A percentile compares a stretch with the other conserved stretches of the same genome.
Evolutionary conservation across 2,329 filamentous ascomycete species (phyloP).

Genomic region (Seiridium unicorne): DNA sequence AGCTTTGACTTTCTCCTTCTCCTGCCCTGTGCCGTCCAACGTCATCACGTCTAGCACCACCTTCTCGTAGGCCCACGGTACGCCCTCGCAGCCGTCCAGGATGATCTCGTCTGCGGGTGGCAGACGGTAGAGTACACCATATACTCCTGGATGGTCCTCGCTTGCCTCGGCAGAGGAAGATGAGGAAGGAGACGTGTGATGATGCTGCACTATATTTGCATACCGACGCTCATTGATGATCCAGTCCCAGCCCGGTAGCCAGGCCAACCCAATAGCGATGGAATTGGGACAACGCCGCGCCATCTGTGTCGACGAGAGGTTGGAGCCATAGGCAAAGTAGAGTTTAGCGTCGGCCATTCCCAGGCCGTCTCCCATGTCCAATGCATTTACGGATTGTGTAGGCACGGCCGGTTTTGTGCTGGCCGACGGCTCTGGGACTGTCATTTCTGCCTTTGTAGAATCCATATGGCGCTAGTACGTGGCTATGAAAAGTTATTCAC

Average conservation of each 20-base stretch:
- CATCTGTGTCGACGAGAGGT: slow-evolving; percentile 69
- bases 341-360: slow-evolving; percentile 20
- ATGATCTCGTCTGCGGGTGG: slow-evolving; percentile 44
- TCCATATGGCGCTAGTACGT: too few relatives aligned
- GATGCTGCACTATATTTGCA: slow-evolving; percentile 58
- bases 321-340: slow-evolving; percentile 73
- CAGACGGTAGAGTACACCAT: slow-evolving; percentile 57
- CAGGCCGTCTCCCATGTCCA: background rate
- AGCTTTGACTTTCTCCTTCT: slow-evolving; percentile 27
- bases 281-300: slow-evolving; percentile 56
- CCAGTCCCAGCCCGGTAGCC: slow-evolving; percentile 59
- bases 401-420: background rate
- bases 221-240: slow-evolving; percentile 67
- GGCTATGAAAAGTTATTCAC: too few relatives aligned
- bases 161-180: too few relatives aligned
- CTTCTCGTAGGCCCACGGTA: slow-evolving; percentile 62
- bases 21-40: slow-evolving; percentile 8
- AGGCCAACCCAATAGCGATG: slow-evolving; percentile 54
- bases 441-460: too few relatives aligned
- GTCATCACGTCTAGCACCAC: slow-evolving; percentile 34
- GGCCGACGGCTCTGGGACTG: too few relatives aligned
- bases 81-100: slow-evolving; percentile 61
- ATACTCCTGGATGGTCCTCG: slow-evolving; percentile 41
- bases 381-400: too few relatives aligned
- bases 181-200: too few relatives aligned